Percentiles rank a stretch among this genome's conserved stretches.
phyloP scores from a whole-genome alignment of 192 early-diverging fungal species.

The Coemansia reversa region DNA sequence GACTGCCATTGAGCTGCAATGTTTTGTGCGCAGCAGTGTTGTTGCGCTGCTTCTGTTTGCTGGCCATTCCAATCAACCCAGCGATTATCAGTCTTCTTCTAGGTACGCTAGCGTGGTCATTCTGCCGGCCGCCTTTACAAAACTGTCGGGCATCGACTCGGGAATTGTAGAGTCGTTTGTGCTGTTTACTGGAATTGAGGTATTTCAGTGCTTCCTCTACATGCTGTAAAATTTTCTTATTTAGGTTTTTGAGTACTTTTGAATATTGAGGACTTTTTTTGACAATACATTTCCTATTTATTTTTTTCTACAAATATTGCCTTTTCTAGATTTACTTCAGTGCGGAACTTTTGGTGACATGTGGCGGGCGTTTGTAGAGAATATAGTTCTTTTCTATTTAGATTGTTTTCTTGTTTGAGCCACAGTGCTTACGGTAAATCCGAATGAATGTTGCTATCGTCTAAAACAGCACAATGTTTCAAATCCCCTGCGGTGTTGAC shows the following conservation, averaged over 20 bases:
- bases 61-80: not conserved
- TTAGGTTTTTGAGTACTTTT: not conserved
- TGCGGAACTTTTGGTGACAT: not conserved
- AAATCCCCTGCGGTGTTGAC: no score
- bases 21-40: slow-evolving; percentile 38
- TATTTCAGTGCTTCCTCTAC: slow-evolving; percentile 31
- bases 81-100: not conserved
- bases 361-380: not conserved
- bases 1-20: slow-evolving; percentile 28
- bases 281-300: not conserved
- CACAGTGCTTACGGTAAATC: no score
- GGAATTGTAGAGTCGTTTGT: slow-evolving; percentile 48
- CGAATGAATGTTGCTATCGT: no score
- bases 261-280: no score
- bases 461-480: no score
- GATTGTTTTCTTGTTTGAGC: no score
- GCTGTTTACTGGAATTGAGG: slow-evolving; percentile 49
- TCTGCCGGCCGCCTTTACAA: slow-evolving; percentile 30
- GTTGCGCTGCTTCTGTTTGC: slow-evolving; percentile 29
- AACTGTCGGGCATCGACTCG: slow-evolving; percentile 23
- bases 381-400: not conserved
- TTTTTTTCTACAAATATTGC: no score
- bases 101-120: slow-evolving; percentile 20
- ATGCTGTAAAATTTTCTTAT: not conserved
- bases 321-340: not conserved